Conservation (phyloP, 148 eudicot species). For the Camellia sinensis region DNA sequence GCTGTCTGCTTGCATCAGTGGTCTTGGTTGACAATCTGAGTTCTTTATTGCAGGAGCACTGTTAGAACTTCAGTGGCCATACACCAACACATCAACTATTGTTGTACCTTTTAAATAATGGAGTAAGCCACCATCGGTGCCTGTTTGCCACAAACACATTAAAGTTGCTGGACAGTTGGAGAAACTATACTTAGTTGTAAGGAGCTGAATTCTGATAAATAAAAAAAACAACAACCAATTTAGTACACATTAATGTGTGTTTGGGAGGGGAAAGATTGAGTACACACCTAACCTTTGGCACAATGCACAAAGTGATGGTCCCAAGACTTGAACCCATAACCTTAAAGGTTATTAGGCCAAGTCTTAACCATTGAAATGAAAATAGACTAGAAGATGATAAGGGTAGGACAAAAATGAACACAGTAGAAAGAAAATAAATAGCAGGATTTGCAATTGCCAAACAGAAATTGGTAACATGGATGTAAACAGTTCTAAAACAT, state of each 20-base stretch:
- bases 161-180: neutral
- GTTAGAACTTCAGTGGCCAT: neutral
- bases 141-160: conserved; percentile 1
- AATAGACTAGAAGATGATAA: neutral
- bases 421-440: neutral
- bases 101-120: neutral
- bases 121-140: neutral
- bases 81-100: neutral
- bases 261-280: no score
- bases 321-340: no score
- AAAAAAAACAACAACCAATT: no score
- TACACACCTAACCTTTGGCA: no score
- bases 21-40: neutral
- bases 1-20: neutral
- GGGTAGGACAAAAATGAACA: neutral
- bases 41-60: neutral
- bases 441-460: no score
- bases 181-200: no score
- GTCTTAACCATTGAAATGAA: neutral
- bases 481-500: neutral
- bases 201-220: neutral
- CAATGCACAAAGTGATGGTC: no score
- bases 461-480: neutral
- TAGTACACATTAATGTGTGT: no score
- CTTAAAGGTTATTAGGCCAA: no score